phyloP scores from a whole-genome alignment of 345 rosid species.

The Carallia brachiata region DNA sequence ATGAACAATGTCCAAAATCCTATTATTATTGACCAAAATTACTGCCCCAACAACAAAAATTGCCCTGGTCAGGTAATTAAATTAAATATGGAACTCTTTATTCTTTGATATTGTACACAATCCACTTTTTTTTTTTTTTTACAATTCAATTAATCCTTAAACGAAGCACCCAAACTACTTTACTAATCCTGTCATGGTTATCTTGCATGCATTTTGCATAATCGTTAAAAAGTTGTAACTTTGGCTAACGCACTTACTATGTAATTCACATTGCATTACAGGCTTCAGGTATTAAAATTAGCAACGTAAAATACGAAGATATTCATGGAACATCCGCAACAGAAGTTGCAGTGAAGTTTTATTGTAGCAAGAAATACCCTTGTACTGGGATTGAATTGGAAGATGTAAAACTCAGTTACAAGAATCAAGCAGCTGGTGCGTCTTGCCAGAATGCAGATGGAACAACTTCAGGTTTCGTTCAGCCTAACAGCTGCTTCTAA shows the following conservation, averaged over 20 bases:
- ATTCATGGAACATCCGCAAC: slow-evolving; percentile 23
- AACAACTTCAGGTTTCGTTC: slow-evolving; percentile 10
- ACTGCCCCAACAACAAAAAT: slow-evolving; percentile 8
- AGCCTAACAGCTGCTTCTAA: slow-evolving; percentile 12
- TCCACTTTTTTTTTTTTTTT: too few species aligned
- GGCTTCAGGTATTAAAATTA: slow-evolving; percentile 14
- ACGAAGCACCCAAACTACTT: too few species aligned
- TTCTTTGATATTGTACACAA: background rate
- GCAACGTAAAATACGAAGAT: slow-evolving; percentile 1
- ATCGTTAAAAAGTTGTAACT: too few species aligned
- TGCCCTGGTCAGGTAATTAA: slow-evolving; percentile 11
- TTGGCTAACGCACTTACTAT: too few species aligned
- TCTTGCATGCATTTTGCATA: too few species aligned
- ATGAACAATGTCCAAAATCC: slow-evolving; percentile 20
- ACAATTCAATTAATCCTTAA: too few species aligned
- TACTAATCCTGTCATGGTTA: too few species aligned
- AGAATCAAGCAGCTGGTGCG: slow-evolving; percentile 15
- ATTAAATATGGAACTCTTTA: background rate
- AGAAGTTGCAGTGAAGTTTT: slow-evolving; percentile 17
- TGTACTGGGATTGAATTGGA: slow-evolving; percentile 16
- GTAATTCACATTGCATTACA: background rate
- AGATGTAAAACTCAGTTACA: slow-evolving; percentile 11
- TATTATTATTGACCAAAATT: slow-evolving; percentile 15
- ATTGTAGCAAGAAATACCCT: slow-evolving; percentile 12
- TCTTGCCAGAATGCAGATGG: slow-evolving; percentile 17